Evolutionary conservation across 805 yeast species (phyloP).

Genomic region (Candida koratica): DNA sequence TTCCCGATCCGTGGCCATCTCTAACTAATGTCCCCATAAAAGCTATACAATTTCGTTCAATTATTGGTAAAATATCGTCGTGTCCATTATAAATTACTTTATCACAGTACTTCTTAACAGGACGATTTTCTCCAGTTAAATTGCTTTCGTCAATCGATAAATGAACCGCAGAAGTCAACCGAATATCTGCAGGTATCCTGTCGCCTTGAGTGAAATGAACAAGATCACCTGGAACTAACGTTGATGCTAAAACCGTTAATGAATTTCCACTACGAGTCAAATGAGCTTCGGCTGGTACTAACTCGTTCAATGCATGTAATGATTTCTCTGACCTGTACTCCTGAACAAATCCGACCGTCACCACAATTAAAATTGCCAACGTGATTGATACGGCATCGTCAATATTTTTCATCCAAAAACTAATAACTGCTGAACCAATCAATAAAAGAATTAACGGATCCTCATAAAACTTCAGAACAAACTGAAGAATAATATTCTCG

Average conservation of each 20-base stretch:
- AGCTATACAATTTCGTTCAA: conserved; percentile 74
- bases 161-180: conserved; percentile 75
- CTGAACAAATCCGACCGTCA: conserved; percentile 95
- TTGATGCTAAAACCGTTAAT: conserved; percentile 78
- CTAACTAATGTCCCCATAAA: conserved; percentile 97
- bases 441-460: conserved; percentile 87
- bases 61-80: conserved; percentile 47
- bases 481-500: conserved; percentile 68
- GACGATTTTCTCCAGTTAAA: conserved; percentile 91
- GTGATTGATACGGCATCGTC: conserved; percentile 96
- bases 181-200: conserved; percentile 91
- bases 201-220: conserved; percentile 91
- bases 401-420: conserved; percentile 90
- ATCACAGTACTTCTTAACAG: conserved; percentile 64
- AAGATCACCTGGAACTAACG: conserved; percentile 93
- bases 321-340: conserved; percentile 95
- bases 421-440: conserved; percentile 83
- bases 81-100: conserved; percentile 9
- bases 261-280: conserved; percentile 77
- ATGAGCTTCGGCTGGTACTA: conserved; percentile 97
- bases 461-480: conserved; percentile 74
- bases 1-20: conserved; percentile 92
- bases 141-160: conserved; percentile 88
- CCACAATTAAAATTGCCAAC: conserved; percentile 87
- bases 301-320: conserved; percentile 82